A percentile compares a stretch with the other conserved stretches of the same genome.
These are phyloP conservation scores for Pedinophyceae sp. DNA, from an alignment of 139 green algal species.

Conservation along the genomic window DNA sequence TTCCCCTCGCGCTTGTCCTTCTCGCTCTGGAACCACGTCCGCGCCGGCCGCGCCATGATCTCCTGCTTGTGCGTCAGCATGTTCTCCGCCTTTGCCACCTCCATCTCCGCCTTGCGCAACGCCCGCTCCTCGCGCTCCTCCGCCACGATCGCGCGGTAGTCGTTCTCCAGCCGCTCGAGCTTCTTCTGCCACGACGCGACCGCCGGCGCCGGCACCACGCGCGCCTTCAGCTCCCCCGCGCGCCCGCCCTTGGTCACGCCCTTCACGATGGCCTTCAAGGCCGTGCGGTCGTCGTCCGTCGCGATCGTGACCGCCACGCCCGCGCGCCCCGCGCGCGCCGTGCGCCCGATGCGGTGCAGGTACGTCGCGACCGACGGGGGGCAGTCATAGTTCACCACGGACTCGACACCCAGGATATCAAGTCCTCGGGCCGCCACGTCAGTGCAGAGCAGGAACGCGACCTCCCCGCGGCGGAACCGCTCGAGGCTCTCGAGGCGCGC, in stretches of 20 bases:
- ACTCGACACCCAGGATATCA: constrained; percentile 84
- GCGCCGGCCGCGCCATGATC: constrained; percentile 66
- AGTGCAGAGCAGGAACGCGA: constrained; percentile 61
- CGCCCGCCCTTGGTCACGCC: too few relatives aligned
- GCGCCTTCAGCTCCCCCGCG: constrained; percentile 37
- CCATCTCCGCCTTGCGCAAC: constrained; percentile 76
- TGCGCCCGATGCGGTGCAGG: constrained; percentile 76
- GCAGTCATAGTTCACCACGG: constrained; percentile 65
- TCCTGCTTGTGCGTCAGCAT: constrained; percentile 83
- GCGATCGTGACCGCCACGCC: constrained; percentile 75
- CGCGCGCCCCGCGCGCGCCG: constrained; percentile 64
- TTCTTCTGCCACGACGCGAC: constrained; percentile 37
- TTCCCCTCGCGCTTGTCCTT: constrained; percentile 41
- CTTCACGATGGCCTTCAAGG: too few relatives aligned
- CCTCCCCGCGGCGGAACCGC: constrained; percentile 43
- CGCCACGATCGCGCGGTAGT: constrained; percentile 25
- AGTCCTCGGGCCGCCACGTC: constrained; percentile 83
- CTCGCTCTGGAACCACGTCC: constrained; percentile 84
- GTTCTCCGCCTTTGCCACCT: constrained; percentile 70
- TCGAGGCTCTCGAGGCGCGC: constrained; percentile 74
- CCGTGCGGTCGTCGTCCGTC: constrained; percentile 53
- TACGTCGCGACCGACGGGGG: constrained; percentile 32
- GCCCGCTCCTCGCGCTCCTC: constrained; percentile 19
- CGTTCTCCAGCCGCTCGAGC: constrained; percentile 41
- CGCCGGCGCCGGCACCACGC: constrained; percentile 35